phyloP scores from a whole-genome alignment of 1,284 basidiomycete species.

The Exobasidium rhododendri region DNA sequence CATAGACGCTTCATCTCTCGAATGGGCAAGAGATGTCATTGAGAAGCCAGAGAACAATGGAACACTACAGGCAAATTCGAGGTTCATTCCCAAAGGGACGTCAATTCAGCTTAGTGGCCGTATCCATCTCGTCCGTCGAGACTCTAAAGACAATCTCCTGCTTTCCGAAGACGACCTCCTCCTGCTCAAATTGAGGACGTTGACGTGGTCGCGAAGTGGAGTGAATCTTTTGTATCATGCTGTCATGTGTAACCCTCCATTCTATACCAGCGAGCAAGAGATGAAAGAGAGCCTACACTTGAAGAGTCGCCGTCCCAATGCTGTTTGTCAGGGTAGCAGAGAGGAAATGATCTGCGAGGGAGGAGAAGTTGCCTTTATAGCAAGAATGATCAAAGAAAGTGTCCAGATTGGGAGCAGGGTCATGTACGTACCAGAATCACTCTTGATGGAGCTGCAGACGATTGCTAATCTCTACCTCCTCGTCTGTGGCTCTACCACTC shows the following conservation, averaged over 20 bases:
- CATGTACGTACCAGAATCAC: too few relatives aligned
- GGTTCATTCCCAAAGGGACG: too few relatives aligned
- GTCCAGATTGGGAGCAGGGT: constrained; percentile 23
- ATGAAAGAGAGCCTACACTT: constrained; percentile 55
- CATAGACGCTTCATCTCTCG: constrained; percentile 32
- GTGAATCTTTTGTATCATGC: constrained; percentile 50
- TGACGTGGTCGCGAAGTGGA: constrained; percentile 33
- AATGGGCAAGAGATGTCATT: constrained; percentile 60
- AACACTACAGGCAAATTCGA: constrained; percentile 47
- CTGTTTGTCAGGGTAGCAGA: constrained; percentile 70
- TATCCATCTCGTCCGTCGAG: constrained; percentile 60
- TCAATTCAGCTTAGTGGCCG: constrained; percentile 60
- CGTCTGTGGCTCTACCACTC: too few relatives aligned
- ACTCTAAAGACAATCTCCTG: constrained; percentile 60
- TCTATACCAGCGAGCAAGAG: constrained; percentile 73
- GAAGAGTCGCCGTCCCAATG: constrained; percentile 24
- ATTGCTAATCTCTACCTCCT: too few relatives aligned
- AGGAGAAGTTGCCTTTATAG: constrained; percentile 77
- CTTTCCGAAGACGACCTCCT: constrained; percentile 35
- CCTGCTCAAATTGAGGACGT: neutral
- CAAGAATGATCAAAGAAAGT: constrained; percentile 74
- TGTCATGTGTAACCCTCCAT: constrained; percentile 93
- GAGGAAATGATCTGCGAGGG: constrained; percentile 82
- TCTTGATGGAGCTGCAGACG: too few relatives aligned
- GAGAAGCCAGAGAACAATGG: constrained; percentile 63